Evolutionary conservation across 768 basidiomycete species (phyloP).

Genomic region (Chalciporus chontae): DNA sequence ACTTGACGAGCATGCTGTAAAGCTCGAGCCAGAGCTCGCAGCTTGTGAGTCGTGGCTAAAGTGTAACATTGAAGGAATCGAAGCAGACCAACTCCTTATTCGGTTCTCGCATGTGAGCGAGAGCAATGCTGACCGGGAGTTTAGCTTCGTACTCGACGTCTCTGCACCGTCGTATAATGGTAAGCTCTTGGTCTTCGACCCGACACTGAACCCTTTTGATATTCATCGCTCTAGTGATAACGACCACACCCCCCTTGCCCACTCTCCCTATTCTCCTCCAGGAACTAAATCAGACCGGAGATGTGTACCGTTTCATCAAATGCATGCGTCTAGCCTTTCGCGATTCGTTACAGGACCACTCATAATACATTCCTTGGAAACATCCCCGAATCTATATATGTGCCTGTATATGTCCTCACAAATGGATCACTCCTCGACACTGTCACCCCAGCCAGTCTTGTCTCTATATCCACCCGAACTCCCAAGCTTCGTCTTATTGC

Average conservation of each 20-base stretch:
- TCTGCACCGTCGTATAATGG: conserved; percentile 62
- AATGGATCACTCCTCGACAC: conserved; percentile 25
- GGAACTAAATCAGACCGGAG: conserved; percentile 64
- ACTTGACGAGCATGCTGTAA: conserved; percentile 51
- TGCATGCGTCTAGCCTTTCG: conserved; percentile 56
- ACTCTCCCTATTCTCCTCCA: conserved; percentile 65
- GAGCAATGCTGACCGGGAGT: conserved; percentile 56
- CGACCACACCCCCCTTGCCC: conserved; percentile 68
- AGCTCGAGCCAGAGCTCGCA: conserved; percentile 51
- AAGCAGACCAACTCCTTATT: conserved; percentile 66
- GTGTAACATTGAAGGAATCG: conserved; percentile 76
- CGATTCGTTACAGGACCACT: conserved; percentile 12
- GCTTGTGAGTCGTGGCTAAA: conserved; percentile 55
- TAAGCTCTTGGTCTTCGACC: conserved; percentile 28
- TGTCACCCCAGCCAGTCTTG: conserved; percentile 70
- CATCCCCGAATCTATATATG: not conserved
- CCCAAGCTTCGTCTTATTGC: conserved; percentile 71
- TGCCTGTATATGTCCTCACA: not conserved
- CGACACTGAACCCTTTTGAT: not conserved
- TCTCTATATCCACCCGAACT: conserved; percentile 61
- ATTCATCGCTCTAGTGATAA: conserved; percentile 54
- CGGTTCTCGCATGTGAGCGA: conserved; percentile 68
- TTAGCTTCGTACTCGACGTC: conserved; percentile 74
- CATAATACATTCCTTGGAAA: not conserved
- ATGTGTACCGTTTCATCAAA: conserved; percentile 71